A percentile compares a stretch with the other conserved stretches of the same genome.
phyloP scores from a whole-genome alignment of 1,284 basidiomycete genomes.

The Acaromyces ingoldii region DNA sequence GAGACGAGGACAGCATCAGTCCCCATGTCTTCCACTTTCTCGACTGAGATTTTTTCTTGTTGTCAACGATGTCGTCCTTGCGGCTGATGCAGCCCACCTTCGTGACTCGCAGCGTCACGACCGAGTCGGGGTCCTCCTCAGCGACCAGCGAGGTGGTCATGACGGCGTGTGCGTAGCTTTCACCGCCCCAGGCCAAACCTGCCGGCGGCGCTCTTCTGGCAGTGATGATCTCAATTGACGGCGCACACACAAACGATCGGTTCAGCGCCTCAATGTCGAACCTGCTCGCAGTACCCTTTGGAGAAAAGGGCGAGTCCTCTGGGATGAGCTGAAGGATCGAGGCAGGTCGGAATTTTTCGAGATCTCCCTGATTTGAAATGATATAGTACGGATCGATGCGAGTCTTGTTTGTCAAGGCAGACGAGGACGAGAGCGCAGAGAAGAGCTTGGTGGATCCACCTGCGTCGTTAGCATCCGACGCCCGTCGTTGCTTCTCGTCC shows the following conservation, averaged over 20 bases:
- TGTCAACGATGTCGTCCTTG: constrained; percentile 67
- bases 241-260: constrained; percentile 31
- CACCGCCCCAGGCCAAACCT: constrained; percentile 1
- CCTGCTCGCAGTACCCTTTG: constrained; percentile 19
- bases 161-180: not conserved
- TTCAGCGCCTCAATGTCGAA: constrained; percentile 28
- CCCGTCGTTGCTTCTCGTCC: constrained; percentile 16
- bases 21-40: constrained; percentile 86
- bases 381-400: constrained; percentile 89
- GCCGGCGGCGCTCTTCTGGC: constrained; percentile 6
- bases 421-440: not conserved
- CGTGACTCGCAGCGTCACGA: constrained; percentile 64
- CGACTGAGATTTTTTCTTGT: constrained; percentile 68
- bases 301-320: constrained; percentile 33
- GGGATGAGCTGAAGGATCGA: constrained; percentile 31
- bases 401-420: constrained; percentile 48
- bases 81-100: constrained; percentile 77
- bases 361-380: constrained; percentile 71
- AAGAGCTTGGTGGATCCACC: not conserved
- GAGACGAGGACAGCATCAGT: constrained; percentile 80
- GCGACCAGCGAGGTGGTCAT: constrained; percentile 1
- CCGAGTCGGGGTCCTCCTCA: constrained; percentile 27
- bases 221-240: constrained; percentile 42
- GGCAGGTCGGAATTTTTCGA: constrained; percentile 59
- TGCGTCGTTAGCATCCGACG: constrained; percentile 9